These are phyloP conservation scores for Rhodotorula sp. DNA, from an alignment of 1,284 basidiomycete species.

Conservation along the genomic window DNA sequence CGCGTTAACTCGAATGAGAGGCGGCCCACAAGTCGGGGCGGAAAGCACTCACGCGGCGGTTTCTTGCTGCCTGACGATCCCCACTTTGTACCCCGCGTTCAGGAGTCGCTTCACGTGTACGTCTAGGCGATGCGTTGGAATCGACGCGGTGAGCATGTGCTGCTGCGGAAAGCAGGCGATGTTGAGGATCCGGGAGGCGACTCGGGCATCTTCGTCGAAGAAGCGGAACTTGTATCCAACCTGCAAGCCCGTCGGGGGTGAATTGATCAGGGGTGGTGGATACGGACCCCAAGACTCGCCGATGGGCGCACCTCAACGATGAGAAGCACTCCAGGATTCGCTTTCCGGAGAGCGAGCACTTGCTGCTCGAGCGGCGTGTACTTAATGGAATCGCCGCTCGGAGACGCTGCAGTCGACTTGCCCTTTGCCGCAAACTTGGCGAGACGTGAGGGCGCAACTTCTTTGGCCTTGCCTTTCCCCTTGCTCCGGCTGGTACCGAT, in stretches of 20 bases:
- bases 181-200: conserved; percentile 33
- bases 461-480: conserved; percentile 24
- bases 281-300: too few species aligned
- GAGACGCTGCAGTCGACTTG: not conserved
- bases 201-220: conserved; percentile 41
- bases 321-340: conserved; percentile 42
- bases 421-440: conserved; percentile 20
- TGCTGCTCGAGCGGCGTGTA: conserved; percentile 46
- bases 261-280: too few species aligned
- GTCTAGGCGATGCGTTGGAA: conserved; percentile 57
- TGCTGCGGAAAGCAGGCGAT: conserved; percentile 37
- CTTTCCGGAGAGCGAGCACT: conserved; percentile 39
- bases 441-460: conserved; percentile 2
- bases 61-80: conserved; percentile 87
- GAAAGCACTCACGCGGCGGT: conserved; percentile 65
- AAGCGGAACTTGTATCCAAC: conserved; percentile 45
- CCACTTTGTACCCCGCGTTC: conserved; percentile 82
- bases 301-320: conserved; percentile 38
- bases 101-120: conserved; percentile 90
- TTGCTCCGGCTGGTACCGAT: not conserved
- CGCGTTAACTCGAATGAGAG: not conserved
- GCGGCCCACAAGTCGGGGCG: not conserved
- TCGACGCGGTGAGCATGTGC: conserved; percentile 36
- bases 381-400: conserved; percentile 21
- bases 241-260: not conserved